phyloP scores from a whole-genome alignment of 2,329 filamentous ascomycete genomes.

The Paecilomyces sp. region DNA sequence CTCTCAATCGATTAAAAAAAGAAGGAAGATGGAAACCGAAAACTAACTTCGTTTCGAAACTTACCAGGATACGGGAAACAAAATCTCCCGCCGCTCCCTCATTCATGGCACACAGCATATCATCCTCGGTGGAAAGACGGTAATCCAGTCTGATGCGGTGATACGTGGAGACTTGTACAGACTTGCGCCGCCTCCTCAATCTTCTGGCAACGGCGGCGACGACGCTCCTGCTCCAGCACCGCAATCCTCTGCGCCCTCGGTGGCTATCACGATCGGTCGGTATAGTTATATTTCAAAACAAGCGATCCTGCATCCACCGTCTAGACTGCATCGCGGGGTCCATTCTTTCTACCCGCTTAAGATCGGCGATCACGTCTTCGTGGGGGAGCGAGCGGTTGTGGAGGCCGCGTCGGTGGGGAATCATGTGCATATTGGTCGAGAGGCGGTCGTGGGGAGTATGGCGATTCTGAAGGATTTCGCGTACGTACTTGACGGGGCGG shows the following conservation, averaged over 20 bases:
- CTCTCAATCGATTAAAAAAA: not conserved
- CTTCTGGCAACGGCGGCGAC: slow-evolving; percentile 22
- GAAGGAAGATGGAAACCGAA: not conserved
- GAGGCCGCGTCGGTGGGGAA: slow-evolving; percentile 77
- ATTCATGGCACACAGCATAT: slow-evolving; percentile 97
- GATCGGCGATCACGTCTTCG: slow-evolving; percentile 89
- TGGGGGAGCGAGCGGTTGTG: slow-evolving; percentile 67
- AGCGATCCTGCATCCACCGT: slow-evolving; percentile 73
- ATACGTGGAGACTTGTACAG: slow-evolving; percentile 81
- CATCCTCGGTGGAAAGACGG: slow-evolving; percentile 90
- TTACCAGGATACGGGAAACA: slow-evolving; percentile 87
- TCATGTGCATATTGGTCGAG: slow-evolving; percentile 77
- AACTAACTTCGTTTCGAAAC: not conserved
- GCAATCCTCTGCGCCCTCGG: slow-evolving; percentile 25
- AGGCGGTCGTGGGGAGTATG: slow-evolving; percentile 74
- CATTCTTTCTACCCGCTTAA: slow-evolving; percentile 69
- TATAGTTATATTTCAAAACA: slow-evolving; percentile 83
- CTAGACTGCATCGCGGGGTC: slow-evolving; percentile 67
- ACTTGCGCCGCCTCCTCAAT: slow-evolving; percentile 32
- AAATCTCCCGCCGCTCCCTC: slow-evolving; percentile 85
- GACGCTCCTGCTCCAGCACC: slow-evolving; percentile 16
- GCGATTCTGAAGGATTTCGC: slow-evolving; percentile 92
- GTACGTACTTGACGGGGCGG: slow-evolving; percentile 73
- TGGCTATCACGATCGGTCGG: slow-evolving; percentile 74
- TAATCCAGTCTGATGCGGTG: slow-evolving; percentile 91